Evolutionary conservation across 345 rosid species (phyloP), one percentile per base, ranked within the genome.

Genomic region (Stellera chamaejasme): DNA sequence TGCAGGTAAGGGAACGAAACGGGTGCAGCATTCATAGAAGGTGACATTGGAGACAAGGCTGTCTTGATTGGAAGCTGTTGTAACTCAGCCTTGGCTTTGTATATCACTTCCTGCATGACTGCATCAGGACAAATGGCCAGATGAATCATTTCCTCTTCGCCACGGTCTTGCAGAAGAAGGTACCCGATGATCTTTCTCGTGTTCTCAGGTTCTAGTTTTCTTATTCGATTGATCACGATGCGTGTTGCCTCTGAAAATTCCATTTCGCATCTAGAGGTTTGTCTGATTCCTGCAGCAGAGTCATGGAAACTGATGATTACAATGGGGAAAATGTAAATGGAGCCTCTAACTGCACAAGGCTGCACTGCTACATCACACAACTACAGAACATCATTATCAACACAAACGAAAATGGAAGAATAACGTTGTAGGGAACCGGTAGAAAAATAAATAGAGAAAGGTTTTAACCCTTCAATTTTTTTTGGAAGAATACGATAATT

Each of bases 161-260:
- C 66, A 51, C 42, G 58, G 11, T 52, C 82, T 65, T 71, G 75
- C 48, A 78, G 44, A 32, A 76, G 68, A 59, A 81, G 81, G 61
- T 67, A 81, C 0, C 87, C 84, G 36, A 81, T 71, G 32, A 83
- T 76, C 65, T 78, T 83, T 11, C 64, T 43, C n/a, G 59, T 75
- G 48, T 70, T 69, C 13, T 80, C 87, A 0, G 87, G 90, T 54
- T 80, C 82, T 19, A 80, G 54, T 62, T 74, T 70, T 66, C 69
- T 68, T 55, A 83, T 72, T 58, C 77, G 72, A 25, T 74, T 66
- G 55, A 65, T 76, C 44, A 81, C 74, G 55, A 75, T 54, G 39
- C 60, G 69, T 8, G 81, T 72, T 26, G 69, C 64, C 14, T 81
- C 84, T 16, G 74, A 62, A 52, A 72, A 74, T 42, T 81, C 83